Base-by-base conservation (phyloP, 257 asterid genomes). In the Henckelia pumila region DNA sequence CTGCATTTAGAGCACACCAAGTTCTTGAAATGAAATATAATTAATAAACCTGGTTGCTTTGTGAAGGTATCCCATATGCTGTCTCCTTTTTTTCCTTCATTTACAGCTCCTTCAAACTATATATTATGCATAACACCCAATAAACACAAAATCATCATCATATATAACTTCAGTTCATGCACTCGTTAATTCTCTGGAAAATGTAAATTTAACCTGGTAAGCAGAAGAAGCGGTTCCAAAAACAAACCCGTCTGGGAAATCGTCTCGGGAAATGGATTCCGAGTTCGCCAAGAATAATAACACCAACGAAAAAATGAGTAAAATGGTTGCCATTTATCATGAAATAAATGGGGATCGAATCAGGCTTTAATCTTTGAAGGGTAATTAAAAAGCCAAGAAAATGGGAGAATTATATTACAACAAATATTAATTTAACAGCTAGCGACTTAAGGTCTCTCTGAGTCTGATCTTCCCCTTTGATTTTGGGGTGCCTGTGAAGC, bases 161-260 rank as follows among this genome's bases (percentile, higher is more conserved):
- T 4, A 6, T n/a, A n/a, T n/a, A n/a, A n/a, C 2, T 4, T 1
- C 0, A 28, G 17, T 35, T 16, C 7, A 16, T 55, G 21, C 23
- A 19, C 1, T 35, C 32, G 30, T 26, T 3, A 25, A 1, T 25
- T 25, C 1, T 25, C 26, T 25, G 1, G 3, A 25, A 25, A 25
- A 25, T 25, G 26, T 3, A 25, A 5, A 30, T 1, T 3, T 0
- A 73, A 90, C 97, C 95, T 90, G 97, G 71, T 81, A 90, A 74
- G 97, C 97, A 2, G 95, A 90, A 77, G 97, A 90, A 77, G 96
- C 96, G n/a, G 96, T 91, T 70, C 97, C 97, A 70, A 91, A 88
- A 68, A 76, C 74, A 79, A 91, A 91, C 17, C 88, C 88, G 24
- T 80, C 68, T n/a, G 97, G 96, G 61, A 91, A 91, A 79, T 86